Conservation (phyloP, 345 rosid genomes). For the Pugionium cornutum region DNA sequence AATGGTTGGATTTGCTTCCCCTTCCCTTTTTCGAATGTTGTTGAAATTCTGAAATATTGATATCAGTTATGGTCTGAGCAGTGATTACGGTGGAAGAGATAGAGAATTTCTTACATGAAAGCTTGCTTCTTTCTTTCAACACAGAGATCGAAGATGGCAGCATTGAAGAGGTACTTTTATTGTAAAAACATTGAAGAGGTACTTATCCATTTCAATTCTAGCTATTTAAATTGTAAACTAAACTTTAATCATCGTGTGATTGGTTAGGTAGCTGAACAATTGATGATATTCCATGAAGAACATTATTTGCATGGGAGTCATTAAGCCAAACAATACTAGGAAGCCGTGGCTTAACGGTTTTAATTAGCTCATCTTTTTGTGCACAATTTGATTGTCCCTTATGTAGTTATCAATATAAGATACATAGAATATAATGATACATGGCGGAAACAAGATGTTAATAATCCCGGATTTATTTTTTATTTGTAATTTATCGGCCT, state of each 20-base stretch:
- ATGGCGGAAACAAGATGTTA: neutral
- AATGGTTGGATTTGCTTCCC: slow-evolving; percentile 37
- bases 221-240: neutral
- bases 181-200: slow-evolving; percentile 60
- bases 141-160: slow-evolving; percentile 92
- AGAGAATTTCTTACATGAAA: slow-evolving; percentile 73
- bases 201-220: neutral
- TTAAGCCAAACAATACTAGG: slow-evolving; percentile 8
- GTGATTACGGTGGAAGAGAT: slow-evolving; percentile 58
- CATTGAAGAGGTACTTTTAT: slow-evolving; percentile 61
- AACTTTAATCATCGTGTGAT: neutral
- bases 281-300: slow-evolving; percentile 40
- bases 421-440: neutral
- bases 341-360: neutral
- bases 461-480: too few species aligned
- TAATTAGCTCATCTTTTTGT: neutral
- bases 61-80: slow-evolving; percentile 32
- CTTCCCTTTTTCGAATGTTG: neutral
- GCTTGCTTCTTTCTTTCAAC: slow-evolving; percentile 69
- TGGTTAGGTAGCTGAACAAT: slow-evolving; percentile 40
- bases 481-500: too few species aligned
- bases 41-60: neutral
- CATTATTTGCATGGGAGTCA: slow-evolving; percentile 27
- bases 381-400: slow-evolving; percentile 5
- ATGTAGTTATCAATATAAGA: slow-evolving; percentile 8